Base-by-base conservation (phyloP, 75 land plant species). In the Selaginella moellendorffii region DNA sequence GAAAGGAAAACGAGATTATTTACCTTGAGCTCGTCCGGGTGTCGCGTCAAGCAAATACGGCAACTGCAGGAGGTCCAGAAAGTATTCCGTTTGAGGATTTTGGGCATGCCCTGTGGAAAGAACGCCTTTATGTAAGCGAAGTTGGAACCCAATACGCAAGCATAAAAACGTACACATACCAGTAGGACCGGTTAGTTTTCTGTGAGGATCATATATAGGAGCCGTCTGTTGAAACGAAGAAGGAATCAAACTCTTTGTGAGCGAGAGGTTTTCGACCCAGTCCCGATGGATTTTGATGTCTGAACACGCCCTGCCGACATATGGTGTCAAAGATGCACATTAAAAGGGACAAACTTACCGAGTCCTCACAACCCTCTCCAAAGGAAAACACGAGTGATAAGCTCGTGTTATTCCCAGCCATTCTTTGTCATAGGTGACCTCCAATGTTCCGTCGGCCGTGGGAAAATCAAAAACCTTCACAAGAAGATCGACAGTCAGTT, bases 341-440 rank as follows among this genome's bases (percentile, higher is more conserved):
- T 36, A 36, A 36, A 5, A 36, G 10, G 14, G 5, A 36, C 46
- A 36, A 5, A 71, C 31, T 28, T 59, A 81, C 83, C 74, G 63
- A 19, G 78, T 67, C 24, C 67, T 66, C 26, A 72, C 59, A 53
- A 62, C 52, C 29, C 42, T 68, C 19, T 72, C 78, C 56, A 85
- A 71, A 56, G 97, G 97, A 8, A 92, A 77, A 67, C 70, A 22
- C 56, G 78, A 67, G 64, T 88, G 79, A 63, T 76, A 88, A 22
- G 71, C 82, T 54, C 81, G 69, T 21, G 82, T 88, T 54, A 92
- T 92, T 52, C 95, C 84, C 24, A 92, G 76, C 97, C 97, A 92
- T 68, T 92, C 97, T 73, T 92, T 93, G 74, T 92, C 96, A 75
- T 85, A 83, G 30, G 42, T 67, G 62, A 92, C 68, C 56, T 92